Conservation (phyloP, 495 filamentous ascomycete species). For the Rostrohypoxylon terebratum region DNA sequence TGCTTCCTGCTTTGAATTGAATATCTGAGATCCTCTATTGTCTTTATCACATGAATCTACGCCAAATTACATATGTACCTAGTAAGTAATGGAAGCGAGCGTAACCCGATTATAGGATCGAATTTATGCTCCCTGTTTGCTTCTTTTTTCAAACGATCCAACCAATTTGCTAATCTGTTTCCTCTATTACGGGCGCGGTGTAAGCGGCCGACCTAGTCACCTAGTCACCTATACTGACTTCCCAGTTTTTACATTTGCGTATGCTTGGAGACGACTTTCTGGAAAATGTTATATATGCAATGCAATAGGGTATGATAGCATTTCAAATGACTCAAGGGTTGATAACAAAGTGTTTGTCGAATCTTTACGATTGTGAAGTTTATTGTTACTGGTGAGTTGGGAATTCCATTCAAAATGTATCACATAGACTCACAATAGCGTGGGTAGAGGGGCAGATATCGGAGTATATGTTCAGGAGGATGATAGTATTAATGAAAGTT, state of each 20-base stretch:
- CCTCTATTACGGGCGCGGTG: neutral
- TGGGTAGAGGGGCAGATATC: neutral
- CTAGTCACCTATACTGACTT: neutral
- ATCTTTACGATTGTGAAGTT: no score
- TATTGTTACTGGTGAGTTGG: neutral
- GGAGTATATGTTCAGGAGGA: neutral
- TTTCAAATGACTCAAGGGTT: no score
- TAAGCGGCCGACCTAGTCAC: neutral
- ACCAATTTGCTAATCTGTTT: neutral
- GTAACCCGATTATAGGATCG: neutral
- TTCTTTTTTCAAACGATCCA: neutral
- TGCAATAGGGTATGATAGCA: no score
- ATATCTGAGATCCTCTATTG: no score
- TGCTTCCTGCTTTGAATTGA: no score
- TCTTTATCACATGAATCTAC: neutral
- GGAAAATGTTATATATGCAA: no score
- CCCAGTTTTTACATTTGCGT: no score
- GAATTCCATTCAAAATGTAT: neutral
- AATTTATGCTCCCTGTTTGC: neutral
- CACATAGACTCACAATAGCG: neutral
- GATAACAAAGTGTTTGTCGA: no score
- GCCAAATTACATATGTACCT: no score
- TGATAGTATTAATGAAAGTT: constrained; percentile 5
- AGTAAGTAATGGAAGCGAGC: neutral
- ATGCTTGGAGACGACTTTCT: no score